A percentile compares a stretch with the other conserved stretches of the same genome.
Evolutionary conservation across 2,329 filamentous ascomycete genomes (phyloP).

Genomic region (Colletotrichum sp.): DNA sequence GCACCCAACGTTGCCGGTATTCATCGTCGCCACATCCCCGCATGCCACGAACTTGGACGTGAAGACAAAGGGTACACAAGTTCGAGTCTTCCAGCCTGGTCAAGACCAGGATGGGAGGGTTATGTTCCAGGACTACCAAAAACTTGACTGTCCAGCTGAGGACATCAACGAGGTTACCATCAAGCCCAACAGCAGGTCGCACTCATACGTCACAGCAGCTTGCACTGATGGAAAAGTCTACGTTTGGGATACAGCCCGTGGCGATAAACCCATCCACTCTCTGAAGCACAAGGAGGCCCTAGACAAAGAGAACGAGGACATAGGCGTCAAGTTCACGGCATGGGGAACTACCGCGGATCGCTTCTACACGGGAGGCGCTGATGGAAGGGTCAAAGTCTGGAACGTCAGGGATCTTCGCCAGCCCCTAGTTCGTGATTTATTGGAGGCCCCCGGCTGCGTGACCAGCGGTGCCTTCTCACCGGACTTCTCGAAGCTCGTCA

Average conservation of each 20-base stretch:
- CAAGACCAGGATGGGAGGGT: slow-evolving; percentile 31
- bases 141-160: slow-evolving; percentile 62
- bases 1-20: slow-evolving; percentile 61
- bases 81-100: slow-evolving; percentile 56
- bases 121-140: slow-evolving; percentile 53
- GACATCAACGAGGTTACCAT: slow-evolving; percentile 70
- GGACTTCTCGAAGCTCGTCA: slow-evolving; percentile 57
- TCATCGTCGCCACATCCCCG: slow-evolving; percentile 64
- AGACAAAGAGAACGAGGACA: slow-evolving; percentile 60
- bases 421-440: slow-evolving; percentile 56
- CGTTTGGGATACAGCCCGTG: slow-evolving; percentile 65
- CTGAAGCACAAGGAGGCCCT: slow-evolving; percentile 56
- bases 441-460: slow-evolving; percentile 61
- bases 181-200: slow-evolving; percentile 56
- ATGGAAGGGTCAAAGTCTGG: slow-evolving; percentile 69
- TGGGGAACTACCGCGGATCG: slow-evolving; percentile 64
- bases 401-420: slow-evolving; percentile 53
- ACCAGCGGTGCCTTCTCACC: slow-evolving; percentile 64
- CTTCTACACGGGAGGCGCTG: slow-evolving; percentile 69
- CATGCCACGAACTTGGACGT: slow-evolving; percentile 49
- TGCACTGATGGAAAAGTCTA: slow-evolving; percentile 68
- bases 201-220: slow-evolving; percentile 63
- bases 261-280: slow-evolving; percentile 61
- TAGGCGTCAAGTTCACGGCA: slow-evolving; percentile 67
- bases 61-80: slow-evolving; percentile 54